These are phyloP conservation scores for Samsoniella hepiali DNA, from an alignment of 2,329 filamentous ascomycete species.

Conservation along the genomic window DNA sequence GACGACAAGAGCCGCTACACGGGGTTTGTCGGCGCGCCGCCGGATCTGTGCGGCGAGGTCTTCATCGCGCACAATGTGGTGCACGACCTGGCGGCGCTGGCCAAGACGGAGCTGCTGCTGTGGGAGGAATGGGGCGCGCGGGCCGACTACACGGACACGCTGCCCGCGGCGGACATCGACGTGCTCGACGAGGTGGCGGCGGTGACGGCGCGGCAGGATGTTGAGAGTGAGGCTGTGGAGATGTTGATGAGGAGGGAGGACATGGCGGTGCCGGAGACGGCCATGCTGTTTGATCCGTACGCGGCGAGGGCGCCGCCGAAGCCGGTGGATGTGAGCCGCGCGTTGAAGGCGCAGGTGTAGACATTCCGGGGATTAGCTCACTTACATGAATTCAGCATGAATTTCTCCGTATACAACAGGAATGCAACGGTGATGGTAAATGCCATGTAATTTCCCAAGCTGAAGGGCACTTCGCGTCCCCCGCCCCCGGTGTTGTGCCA, in stretches of 20 bases:
- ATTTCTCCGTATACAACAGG: not conserved
- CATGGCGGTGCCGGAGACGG: not conserved
- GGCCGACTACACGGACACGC: not conserved
- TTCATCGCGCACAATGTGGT: slow-evolving; percentile 8
- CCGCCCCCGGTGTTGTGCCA: no score
- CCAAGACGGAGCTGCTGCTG: slow-evolving; percentile 15
- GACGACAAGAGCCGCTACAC: not conserved
- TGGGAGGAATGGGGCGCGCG: slow-evolving; percentile 12
- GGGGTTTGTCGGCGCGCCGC: not conserved
- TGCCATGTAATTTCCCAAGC: no score
- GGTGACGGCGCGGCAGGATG: not conserved
- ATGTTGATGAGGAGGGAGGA: not conserved
- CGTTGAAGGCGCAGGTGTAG: not conserved
- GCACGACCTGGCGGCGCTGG: slow-evolving; percentile 8
- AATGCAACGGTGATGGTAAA: no score
- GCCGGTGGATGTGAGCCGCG: not conserved
- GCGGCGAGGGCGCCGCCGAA: not conserved
- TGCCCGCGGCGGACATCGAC: not conserved
- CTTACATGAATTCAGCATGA: no score
- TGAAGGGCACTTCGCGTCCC: no score
- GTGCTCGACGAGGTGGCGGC: slow-evolving; percentile 1
- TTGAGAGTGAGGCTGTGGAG: not conserved
- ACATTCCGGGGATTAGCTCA: no score
- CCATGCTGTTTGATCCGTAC: slow-evolving; percentile 9
- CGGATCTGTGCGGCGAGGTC: not conserved